Percentiles rank a stretch among this genome's conserved stretches.
These are phyloP conservation scores for Amylocarpus encephaloides DNA, from an alignment of 2,329 filamentous ascomycete genomes.

Conservation along the genomic window DNA sequence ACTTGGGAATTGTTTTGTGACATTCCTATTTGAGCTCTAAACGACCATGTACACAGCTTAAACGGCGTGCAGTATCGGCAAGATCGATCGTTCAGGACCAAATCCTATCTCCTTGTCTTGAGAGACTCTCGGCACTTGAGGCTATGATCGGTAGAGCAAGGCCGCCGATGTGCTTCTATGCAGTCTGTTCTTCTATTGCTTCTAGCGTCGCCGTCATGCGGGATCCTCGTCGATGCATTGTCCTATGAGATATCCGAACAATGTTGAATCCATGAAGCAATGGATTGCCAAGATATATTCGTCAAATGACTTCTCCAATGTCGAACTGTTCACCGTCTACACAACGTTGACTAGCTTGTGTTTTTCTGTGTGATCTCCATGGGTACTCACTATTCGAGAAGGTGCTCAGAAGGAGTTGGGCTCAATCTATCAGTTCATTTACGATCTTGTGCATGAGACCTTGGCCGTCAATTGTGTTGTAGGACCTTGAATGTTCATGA, in stretches of 20 bases:
- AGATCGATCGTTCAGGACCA: conserved; percentile 3
- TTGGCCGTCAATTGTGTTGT: conserved; percentile 1
- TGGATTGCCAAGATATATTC: conserved; percentile 12
- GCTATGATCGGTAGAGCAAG: conserved; percentile 8
- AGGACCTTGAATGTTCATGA: background rate
- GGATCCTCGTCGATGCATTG: background rate
- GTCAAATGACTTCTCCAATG: conserved; percentile 4
- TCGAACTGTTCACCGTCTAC: conserved; percentile 1
- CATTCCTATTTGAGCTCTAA: conserved; percentile 10
- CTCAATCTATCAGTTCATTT: background rate
- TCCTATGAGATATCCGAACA: conserved; percentile 5
- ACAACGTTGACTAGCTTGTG: background rate
- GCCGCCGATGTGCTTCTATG: conserved; percentile 3
- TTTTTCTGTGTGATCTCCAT: conserved; percentile 4
- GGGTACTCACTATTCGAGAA: conserved; percentile 15
- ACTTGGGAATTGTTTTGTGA: conserved; percentile 10
- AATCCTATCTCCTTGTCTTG: background rate
- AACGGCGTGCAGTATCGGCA: conserved; percentile 13
- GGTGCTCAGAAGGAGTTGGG: conserved; percentile 8
- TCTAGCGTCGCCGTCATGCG: conserved; percentile 5
- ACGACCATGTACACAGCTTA: background rate
- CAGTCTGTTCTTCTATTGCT: conserved; percentile 7
- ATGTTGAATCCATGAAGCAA: background rate
- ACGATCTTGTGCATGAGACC: conserved; percentile 3
- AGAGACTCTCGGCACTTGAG: conserved; percentile 12